Percentiles rank a stretch among this genome's conserved stretches.
Conservation (phyloP, 1,139 yeast genomes). For the Geotrichum carabidarum region DNA sequence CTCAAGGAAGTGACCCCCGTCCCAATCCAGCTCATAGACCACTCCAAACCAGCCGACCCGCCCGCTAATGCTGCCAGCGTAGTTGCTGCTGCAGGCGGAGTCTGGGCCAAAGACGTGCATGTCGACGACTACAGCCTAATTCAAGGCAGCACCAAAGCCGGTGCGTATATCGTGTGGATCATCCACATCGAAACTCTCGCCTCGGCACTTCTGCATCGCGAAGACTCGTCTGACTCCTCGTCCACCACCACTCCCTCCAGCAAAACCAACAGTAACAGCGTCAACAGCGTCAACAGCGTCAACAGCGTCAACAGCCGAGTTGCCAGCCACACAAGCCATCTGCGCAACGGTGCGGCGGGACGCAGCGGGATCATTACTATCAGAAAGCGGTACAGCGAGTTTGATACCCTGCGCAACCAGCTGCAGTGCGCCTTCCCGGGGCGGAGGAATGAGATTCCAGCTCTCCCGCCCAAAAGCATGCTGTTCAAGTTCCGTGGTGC, state of each 20-base stretch:
- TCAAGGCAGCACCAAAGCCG: slow-evolving; percentile 34
- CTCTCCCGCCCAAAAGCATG: slow-evolving; percentile 62
- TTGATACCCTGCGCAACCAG: slow-evolving; percentile 46
- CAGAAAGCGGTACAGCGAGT: slow-evolving; percentile 62
- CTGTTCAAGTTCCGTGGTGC: slow-evolving; percentile 47
- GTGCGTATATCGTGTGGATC: slow-evolving; percentile 43
- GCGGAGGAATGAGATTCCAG: slow-evolving; percentile 48
- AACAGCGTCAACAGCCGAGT: background rate
- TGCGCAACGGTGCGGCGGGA: background rate
- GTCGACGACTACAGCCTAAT: slow-evolving; percentile 42
- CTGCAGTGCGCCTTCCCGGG: slow-evolving; percentile 43
- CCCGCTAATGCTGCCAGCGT: background rate
- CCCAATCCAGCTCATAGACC: slow-evolving; percentile 17
- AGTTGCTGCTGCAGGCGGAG: background rate
- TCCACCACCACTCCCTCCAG: background rate
- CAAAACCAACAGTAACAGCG: background rate
- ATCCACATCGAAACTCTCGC: slow-evolving; percentile 35
- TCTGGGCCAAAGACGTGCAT: slow-evolving; percentile 41
- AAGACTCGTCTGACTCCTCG: background rate
- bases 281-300: background rate
- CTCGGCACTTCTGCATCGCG: background rate
- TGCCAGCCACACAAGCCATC: background rate
- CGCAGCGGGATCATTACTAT: slow-evolving; percentile 47
- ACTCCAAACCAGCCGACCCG: slow-evolving; percentile 10
- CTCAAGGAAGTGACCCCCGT: slow-evolving; percentile 8